Conservation (phyloP, 2,329 filamentous ascomycete species). For the Ophiostoma triangulosporum region DNA sequence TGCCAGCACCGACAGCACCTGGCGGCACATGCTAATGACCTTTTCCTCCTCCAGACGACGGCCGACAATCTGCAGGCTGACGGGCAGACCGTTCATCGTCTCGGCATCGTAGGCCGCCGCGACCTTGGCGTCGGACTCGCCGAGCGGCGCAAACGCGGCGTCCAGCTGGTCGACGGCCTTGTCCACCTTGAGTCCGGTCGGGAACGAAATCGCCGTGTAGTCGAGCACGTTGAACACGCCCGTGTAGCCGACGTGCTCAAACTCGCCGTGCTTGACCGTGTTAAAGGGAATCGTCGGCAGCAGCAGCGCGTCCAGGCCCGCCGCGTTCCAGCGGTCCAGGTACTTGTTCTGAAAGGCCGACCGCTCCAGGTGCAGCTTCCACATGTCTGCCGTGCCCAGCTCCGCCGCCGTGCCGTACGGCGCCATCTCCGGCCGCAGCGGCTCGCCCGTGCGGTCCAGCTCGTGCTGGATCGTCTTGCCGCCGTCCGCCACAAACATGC, state of each 20-base stretch:
- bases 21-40: conserved; percentile 21
- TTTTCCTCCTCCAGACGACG: conserved; percentile 29
- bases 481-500: conserved; percentile 37
- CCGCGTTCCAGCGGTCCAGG: conserved; percentile 31
- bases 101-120: conserved; percentile 23
- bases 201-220: conserved; percentile 34
- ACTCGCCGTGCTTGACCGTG: conserved; percentile 28
- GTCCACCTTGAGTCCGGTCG: conserved; percentile 28
- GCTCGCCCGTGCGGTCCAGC: conserved; percentile 25
- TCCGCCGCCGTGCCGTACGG: conserved; percentile 22
- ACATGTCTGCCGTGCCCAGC: conserved; percentile 31
- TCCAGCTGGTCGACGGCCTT: conserved; percentile 24
- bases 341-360: conserved; percentile 32
- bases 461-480: conserved; percentile 17
- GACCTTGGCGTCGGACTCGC: conserved; percentile 24
- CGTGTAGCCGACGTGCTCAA: conserved; percentile 35
- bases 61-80: conserved; percentile 24
- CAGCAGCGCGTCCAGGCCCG: conserved; percentile 47
- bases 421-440: conserved; percentile 26
- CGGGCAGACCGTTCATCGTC: conserved; percentile 13
- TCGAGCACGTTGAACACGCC: conserved; percentile 37
- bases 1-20: conserved; percentile 12
- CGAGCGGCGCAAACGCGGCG: conserved; percentile 22
- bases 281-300: conserved; percentile 39
- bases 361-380: conserved; percentile 33